These are phyloP conservation scores for Lactarius trivialis DNA, from an alignment of 768 basidiomycete species.

Conservation along the genomic window DNA sequence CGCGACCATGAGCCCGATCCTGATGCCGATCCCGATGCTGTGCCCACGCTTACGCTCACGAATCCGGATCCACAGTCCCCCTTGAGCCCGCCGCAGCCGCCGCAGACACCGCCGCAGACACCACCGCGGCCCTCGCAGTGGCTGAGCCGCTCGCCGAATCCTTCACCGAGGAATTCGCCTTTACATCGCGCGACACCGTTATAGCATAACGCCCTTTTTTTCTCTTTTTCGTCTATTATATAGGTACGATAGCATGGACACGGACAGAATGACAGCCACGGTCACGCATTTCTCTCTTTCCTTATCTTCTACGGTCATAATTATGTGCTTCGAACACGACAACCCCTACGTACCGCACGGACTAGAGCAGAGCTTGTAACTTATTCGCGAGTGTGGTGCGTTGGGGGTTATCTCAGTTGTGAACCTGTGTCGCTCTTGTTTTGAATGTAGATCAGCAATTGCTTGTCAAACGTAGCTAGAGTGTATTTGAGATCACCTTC, in stretches of 20 bases:
- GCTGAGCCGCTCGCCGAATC: constrained; percentile 10
- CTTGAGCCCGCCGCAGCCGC: background rate
- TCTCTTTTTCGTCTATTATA: no score
- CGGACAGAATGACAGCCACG: background rate
- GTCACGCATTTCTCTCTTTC: background rate
- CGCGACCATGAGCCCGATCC: background rate
- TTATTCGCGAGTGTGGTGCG: background rate
- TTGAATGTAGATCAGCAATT: no score
- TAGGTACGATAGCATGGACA: background rate
- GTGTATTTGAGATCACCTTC: background rate
- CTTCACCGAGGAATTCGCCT: constrained; percentile 6
- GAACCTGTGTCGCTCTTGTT: no score
- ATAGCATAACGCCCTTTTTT: background rate
- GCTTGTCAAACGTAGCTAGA: background rate
- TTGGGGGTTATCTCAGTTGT: background rate
- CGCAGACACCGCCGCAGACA: no score
- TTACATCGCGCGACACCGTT: background rate
- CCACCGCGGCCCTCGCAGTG: background rate
- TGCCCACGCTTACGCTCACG: constrained; percentile 6
- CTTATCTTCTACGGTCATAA: background rate
- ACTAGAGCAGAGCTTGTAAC: background rate
- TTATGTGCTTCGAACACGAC: background rate
- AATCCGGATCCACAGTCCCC: constrained; percentile 3
- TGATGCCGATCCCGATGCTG: background rate
- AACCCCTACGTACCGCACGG: no score